Conservation (phyloP, 2,329 filamentous ascomycete genomes). For the Xylaria digitata region DNA sequence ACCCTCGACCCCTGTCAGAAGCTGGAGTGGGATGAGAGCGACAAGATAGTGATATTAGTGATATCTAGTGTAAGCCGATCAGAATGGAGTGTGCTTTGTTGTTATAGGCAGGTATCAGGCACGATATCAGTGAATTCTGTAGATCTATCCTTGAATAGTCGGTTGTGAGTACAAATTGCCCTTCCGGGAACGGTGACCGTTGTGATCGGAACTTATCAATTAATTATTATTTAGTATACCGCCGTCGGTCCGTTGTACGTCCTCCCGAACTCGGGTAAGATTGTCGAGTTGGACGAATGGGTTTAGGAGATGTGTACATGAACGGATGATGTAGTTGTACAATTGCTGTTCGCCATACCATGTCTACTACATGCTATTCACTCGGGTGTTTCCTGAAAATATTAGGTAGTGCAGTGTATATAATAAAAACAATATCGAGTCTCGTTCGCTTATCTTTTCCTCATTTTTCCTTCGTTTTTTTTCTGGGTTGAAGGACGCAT, state of each 20-base stretch:
- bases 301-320: neutral
- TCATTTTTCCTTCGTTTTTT: no score
- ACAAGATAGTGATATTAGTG: no score
- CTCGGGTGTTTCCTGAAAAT: no score
- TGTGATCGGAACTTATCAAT: neutral
- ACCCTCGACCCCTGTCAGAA: conserved; percentile 3
- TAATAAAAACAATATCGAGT: no score
- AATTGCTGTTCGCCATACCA: neutral
- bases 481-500: no score
- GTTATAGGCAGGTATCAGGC: neutral
- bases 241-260: neutral
- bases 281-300: conserved; percentile 11
- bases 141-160: conserved; percentile 7
- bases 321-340: neutral
- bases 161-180: neutral
- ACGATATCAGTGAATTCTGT: neutral
- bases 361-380: no score
- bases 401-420: no score
- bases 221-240: conserved; percentile 1
- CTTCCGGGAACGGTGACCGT: conserved; percentile 4
- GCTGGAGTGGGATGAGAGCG: neutral
- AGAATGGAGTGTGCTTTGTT: neutral
- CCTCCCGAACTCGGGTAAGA: conserved; percentile 7
- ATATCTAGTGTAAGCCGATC: conserved; percentile 11
- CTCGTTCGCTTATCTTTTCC: no score